A percentile compares a stretch with the other conserved stretches of the same genome.
Evolutionary conservation across 768 basidiomycete genomes (phyloP).

Genomic region (Lactarius pseudohatsudake): DNA sequence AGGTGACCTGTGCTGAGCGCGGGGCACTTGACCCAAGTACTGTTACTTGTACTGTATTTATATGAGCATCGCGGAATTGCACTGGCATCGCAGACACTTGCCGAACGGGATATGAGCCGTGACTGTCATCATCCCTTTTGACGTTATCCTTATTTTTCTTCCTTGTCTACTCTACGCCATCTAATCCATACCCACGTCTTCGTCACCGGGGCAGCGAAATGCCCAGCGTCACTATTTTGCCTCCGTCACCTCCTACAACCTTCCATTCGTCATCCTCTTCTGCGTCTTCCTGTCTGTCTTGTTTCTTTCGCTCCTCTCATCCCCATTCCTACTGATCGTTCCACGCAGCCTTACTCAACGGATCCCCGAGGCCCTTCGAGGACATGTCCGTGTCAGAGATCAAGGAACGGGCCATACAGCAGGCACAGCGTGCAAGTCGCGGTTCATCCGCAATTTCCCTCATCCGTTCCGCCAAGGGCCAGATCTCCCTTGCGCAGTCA

Average conservation of each 20-base stretch:
- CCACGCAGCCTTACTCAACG: slow-evolving; percentile 32
- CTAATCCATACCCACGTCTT: slow-evolving; percentile 14
- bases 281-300: slow-evolving; percentile 30
- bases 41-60: background rate
- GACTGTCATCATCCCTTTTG: slow-evolving; percentile 1
- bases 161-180: slow-evolving; percentile 15
- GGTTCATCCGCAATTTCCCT: slow-evolving; percentile 61
- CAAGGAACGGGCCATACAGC: slow-evolving; percentile 47
- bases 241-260: slow-evolving; percentile 38
- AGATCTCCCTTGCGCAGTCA: slow-evolving; percentile 52
- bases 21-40: background rate
- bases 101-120: background rate
- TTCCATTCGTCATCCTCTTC: slow-evolving; percentile 36
- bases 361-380: slow-evolving; percentile 30
- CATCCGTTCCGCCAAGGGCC: slow-evolving; percentile 60
- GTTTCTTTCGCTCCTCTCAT: slow-evolving; percentile 35
- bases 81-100: background rate
- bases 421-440: slow-evolving; percentile 51
- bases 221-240: slow-evolving; percentile 45
- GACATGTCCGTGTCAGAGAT: slow-evolving; percentile 46
- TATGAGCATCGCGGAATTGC: background rate
- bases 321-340: slow-evolving; percentile 17
- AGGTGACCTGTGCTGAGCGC: too few species aligned
- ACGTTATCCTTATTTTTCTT: slow-evolving; percentile 27
- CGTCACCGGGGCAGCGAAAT: slow-evolving; percentile 31